These are phyloP conservation scores for Trichoderma harzianum DNA, from an alignment of 2,329 filamentous ascomycete species.

Conservation along the genomic window DNA sequence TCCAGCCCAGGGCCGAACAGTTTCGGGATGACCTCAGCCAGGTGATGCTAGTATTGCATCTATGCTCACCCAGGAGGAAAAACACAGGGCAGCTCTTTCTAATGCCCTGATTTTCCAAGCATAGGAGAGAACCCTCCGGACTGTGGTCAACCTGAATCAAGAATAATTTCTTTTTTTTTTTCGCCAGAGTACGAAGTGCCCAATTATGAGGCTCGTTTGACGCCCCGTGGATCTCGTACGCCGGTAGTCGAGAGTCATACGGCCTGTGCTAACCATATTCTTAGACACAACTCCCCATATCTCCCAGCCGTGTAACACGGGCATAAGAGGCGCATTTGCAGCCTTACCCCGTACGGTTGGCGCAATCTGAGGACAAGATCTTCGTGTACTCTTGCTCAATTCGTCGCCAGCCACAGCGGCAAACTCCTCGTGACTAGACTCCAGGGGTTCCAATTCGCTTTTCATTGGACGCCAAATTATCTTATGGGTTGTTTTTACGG, in stretches of 20 bases:
- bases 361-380: background rate
- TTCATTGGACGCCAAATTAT: background rate
- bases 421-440: background rate
- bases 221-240: background rate
- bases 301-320: background rate
- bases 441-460: background rate
- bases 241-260: background rate
- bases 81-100: background rate
- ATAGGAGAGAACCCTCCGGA: background rate
- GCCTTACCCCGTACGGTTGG: background rate
- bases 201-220: background rate
- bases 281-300: background rate
- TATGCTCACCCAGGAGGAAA: background rate
- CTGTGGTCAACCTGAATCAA: background rate
- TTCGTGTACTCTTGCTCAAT: background rate
- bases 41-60: background rate
- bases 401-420: background rate
- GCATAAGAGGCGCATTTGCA: background rate
- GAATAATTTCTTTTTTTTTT: background rate
- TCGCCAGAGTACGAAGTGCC: background rate
- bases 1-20: background rate
- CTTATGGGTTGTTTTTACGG: background rate
- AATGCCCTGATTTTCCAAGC: background rate
- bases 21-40: background rate
- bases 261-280: background rate